Evolutionary conservation across 192 early-diverging fungal genomes (phyloP).

Genomic region (Rhizoclosmatium globosum): DNA sequence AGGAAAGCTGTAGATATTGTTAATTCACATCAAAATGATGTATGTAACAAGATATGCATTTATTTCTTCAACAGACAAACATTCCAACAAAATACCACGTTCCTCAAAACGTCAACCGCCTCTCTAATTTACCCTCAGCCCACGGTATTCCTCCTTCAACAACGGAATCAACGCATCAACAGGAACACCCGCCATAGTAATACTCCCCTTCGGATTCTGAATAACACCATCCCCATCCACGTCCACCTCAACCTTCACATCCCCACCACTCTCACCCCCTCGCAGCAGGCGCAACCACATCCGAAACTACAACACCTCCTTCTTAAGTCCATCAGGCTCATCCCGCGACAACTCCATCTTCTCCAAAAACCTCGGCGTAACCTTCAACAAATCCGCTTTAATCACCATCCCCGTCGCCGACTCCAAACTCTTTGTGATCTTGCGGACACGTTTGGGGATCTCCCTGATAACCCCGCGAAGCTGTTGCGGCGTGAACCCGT

Average conservation of each 20-base stretch:
- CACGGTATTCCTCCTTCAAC: not conserved
- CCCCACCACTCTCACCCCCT: not conserved
- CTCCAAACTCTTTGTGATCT: slow-evolving; percentile 51
- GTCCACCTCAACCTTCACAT: not conserved
- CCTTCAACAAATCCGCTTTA: slow-evolving; percentile 50
- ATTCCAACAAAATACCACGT: too few species aligned
- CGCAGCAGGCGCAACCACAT: slow-evolving; percentile 8
- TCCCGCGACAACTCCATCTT: slow-evolving; percentile 39
- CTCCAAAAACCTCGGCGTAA: slow-evolving; percentile 57
- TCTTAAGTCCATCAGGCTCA: slow-evolving; percentile 17
- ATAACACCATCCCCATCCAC: not conserved
- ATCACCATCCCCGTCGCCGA: slow-evolving; percentile 57
- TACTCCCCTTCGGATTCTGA: slow-evolving; percentile 36
- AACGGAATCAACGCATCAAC: slow-evolving; percentile 48
- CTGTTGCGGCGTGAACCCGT: slow-evolving; percentile 38
- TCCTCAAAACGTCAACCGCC: too few species aligned
- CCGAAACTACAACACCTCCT: not conserved
- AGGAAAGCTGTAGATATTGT: too few species aligned
- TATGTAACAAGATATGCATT: too few species aligned
- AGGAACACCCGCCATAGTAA: slow-evolving; percentile 52
- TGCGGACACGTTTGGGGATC: slow-evolving; percentile 53
- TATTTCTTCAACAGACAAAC: too few species aligned
- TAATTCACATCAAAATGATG: too few species aligned
- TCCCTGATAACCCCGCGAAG: slow-evolving; percentile 43
- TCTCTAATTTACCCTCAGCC: too few species aligned